Percentiles rank a stretch among this genome's conserved stretches.
These are phyloP conservation scores for Pseudogymnoascus sp. DNA, from an alignment of 2,329 filamentous ascomycete species.

Conservation along the genomic window DNA sequence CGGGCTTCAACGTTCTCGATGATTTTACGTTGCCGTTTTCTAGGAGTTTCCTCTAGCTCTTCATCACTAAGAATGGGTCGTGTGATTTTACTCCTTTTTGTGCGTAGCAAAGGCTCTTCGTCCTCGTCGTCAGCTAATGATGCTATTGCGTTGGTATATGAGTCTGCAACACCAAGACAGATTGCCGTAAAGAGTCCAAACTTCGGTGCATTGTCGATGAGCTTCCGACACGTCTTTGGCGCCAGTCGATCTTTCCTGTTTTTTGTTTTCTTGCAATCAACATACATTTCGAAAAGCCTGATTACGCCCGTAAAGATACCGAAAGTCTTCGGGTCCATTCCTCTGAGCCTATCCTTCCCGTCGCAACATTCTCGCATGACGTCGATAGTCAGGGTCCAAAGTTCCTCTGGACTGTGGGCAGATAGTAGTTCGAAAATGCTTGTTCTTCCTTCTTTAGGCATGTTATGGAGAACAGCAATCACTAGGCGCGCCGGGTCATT, in stretches of 20 bases:
- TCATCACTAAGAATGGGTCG: constrained; percentile 1
- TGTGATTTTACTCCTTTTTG: not conserved
- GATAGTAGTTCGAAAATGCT: constrained; percentile 14
- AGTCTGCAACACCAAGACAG: constrained; percentile 6
- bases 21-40: constrained; percentile 33
- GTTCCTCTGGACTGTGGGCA: constrained; percentile 11
- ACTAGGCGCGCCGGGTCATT: constrained; percentile 32
- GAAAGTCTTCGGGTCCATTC: constrained; percentile 16
- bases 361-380: constrained; percentile 12
- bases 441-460: constrained; percentile 15
- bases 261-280: constrained; percentile 22
- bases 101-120: constrained; percentile 19
- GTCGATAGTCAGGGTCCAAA: constrained; percentile 17
- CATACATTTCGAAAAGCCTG: constrained; percentile 25
- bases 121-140: constrained; percentile 19
- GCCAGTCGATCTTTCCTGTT: constrained; percentile 17
- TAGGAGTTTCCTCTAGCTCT: constrained; percentile 15
- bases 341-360: constrained; percentile 9
- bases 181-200: constrained; percentile 1
- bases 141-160: not conserved
- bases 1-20: constrained; percentile 37
- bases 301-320: constrained; percentile 17
- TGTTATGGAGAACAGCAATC: constrained; percentile 33
- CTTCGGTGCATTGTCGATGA: constrained; percentile 19
- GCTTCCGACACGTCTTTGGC: constrained; percentile 18